Percentiles rank a stretch among this genome's conserved stretches.
Evolutionary conservation across 306 rosid species (phyloP).

Genomic region (Cucumis hystrix): DNA sequence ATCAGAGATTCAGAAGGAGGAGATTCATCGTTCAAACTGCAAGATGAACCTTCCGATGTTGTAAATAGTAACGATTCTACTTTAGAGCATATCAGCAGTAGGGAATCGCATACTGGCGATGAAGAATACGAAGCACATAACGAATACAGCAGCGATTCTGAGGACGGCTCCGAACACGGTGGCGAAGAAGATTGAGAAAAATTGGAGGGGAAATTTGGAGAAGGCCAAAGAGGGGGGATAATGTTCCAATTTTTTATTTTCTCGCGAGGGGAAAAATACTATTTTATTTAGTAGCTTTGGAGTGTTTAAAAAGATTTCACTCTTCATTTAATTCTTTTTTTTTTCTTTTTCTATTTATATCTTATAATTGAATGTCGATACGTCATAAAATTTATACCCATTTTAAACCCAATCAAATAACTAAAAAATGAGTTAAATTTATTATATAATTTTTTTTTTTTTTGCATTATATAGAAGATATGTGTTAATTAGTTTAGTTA

Average conservation of each 20-base stretch:
- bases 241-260: neutral
- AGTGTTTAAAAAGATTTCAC: neutral
- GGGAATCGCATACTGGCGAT: neutral
- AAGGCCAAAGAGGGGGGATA: neutral
- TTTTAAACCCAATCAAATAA: neutral
- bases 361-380: neutral
- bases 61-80: neutral
- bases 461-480: too few species aligned
- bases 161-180: neutral
- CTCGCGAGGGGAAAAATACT: neutral
- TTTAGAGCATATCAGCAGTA: constrained; percentile 2
- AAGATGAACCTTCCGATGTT: neutral
- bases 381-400: neutral
- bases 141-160: neutral
- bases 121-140: neutral
- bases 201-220: neutral
- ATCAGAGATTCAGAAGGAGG: constrained; percentile 1
- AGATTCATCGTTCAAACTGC: neutral
- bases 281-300: neutral
- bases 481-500: too few species aligned
- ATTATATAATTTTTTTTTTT: neutral
- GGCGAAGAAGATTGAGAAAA: neutral
- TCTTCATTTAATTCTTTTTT: neutral
- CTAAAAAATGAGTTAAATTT: neutral
- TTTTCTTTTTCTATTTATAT: neutral